A percentile compares a stretch with the other conserved stretches of the same genome.
Conservation (phyloP, 2,329 filamentous ascomycete species). For the Neofusicoccum ribis region DNA sequence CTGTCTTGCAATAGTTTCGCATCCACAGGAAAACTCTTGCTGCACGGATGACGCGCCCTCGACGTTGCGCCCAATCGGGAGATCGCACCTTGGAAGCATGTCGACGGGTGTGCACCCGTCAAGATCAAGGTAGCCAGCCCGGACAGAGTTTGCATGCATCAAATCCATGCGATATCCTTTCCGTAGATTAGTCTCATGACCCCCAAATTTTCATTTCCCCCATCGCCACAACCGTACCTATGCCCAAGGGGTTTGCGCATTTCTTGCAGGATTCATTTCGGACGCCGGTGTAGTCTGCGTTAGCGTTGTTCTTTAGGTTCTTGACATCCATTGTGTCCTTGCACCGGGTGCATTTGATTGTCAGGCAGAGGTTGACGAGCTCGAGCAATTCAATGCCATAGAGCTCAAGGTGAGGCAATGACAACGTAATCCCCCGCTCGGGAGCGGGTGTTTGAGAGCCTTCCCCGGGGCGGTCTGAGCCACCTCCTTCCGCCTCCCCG, state of each 20-base stretch:
- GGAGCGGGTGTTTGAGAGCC: slow-evolving; percentile 41
- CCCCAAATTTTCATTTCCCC: background rate
- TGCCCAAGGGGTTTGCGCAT: slow-evolving; percentile 52
- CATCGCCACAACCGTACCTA: slow-evolving; percentile 33
- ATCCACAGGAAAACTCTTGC: background rate
- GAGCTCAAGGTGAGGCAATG: slow-evolving; percentile 75
- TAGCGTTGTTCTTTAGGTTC: slow-evolving; percentile 59
- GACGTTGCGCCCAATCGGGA: background rate
- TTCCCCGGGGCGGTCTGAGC: slow-evolving; percentile 29
- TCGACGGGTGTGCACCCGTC: slow-evolving; percentile 73
- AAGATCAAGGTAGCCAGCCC: slow-evolving; percentile 77
- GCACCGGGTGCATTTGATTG: slow-evolving; percentile 77
- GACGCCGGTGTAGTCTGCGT: slow-evolving; percentile 41
- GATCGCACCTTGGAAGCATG: slow-evolving; percentile 65
- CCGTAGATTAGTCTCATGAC: slow-evolving; percentile 12
- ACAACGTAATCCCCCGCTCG: slow-evolving; percentile 73
- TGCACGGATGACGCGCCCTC: background rate
- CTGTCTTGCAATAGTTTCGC: background rate
- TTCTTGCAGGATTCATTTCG: slow-evolving; percentile 56
- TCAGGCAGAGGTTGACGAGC: slow-evolving; percentile 65
- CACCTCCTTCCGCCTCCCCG: slow-evolving; percentile 40
- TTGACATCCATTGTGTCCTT: slow-evolving; percentile 71
- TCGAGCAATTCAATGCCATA: slow-evolving; percentile 76
- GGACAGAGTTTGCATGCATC: slow-evolving; percentile 70
- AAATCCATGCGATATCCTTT: slow-evolving; percentile 59